These are phyloP conservation scores for Drechslerella dactyloides DNA, from an alignment of 2,329 filamentous ascomycete species.

Conservation along the genomic window DNA sequence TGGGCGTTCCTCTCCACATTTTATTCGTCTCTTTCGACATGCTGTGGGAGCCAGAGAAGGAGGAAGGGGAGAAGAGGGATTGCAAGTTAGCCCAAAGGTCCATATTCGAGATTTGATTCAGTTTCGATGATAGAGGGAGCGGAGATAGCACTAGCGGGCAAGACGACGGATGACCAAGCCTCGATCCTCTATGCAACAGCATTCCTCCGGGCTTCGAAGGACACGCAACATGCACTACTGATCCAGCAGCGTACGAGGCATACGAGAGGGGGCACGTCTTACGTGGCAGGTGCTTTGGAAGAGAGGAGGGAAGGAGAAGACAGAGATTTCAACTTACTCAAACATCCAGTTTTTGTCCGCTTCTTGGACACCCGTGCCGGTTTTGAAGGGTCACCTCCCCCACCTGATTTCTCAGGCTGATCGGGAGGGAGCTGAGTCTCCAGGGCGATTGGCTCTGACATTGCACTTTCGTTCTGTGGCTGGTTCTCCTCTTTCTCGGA, in stretches of 20 bases:
- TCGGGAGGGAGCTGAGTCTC: slow-evolving; percentile 72
- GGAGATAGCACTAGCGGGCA: not conserved
- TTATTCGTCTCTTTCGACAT: slow-evolving; percentile 92
- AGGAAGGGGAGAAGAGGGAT: slow-evolving; percentile 8
- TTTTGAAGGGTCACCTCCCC: slow-evolving; percentile 43
- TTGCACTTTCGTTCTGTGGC: slow-evolving; percentile 62
- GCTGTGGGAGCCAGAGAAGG: slow-evolving; percentile 62
- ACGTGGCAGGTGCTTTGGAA: not conserved
- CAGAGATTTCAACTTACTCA: slow-evolving; percentile 53
- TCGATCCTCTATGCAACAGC: too few species aligned
- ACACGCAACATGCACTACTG: slow-evolving; percentile 6
- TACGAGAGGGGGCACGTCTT: slow-evolving; percentile 9
- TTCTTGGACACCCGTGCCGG: slow-evolving; percentile 54
- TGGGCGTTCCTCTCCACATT: slow-evolving; percentile 89
- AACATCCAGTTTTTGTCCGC: slow-evolving; percentile 56
- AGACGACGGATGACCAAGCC: too few species aligned
- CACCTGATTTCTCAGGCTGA: slow-evolving; percentile 39
- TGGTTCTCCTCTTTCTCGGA: too few species aligned
- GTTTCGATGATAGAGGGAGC: not conserved
- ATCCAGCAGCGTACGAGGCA: not conserved
- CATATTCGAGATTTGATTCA: not conserved
- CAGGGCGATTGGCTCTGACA: slow-evolving; percentile 84
- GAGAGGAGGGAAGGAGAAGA: slow-evolving; percentile 26
- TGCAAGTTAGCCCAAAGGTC: slow-evolving; percentile 20
- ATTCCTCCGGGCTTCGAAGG: not conserved